Base-by-base conservation (phyloP, 257 asterid species). In the Solanum acaule region DNA sequence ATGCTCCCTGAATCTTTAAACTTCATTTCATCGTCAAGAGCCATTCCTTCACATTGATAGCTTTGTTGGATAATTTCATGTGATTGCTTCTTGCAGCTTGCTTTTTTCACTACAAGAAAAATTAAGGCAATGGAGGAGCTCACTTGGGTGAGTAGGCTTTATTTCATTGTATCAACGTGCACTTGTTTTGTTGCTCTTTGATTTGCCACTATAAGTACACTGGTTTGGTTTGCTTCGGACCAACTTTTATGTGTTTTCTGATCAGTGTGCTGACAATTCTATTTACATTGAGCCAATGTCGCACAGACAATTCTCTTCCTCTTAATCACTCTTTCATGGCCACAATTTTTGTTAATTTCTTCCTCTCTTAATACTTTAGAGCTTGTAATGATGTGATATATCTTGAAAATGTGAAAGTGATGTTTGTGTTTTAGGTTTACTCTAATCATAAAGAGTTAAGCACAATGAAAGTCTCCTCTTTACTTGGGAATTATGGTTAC, bases 71-170 rank as follows among this genome's bases (percentile, higher is more conserved):
- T 27, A 23, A 14, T 59, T 52, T 46, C 59, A 81, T 87, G 84
- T 29, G 31, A 88, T 87, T 92, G 68, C 85, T 89, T 84, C 71
- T 88, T 92, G 92, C 95, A 97, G 99, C 93, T 94, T 49, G 99
- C 98, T 13, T 92, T 95, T 89, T 97, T 97, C 94, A 95, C 98
- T 35, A 90, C 98, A 86, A 94, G 98, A 91, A 91, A 94, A 79
- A 94, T 95, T 85, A 91, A 92, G 85, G 99, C 98, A 46, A 92
- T 92, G 98, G 99, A 97, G 92, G 99, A 97, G 92, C 98, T 97
- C 85, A 97, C 98, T 85, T 95, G 98, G 99, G 99, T 96, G 90
- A 88, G 95, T 92, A 70, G 33, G 46, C 86, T 84, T 12, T n/a
- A 10, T 87, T 15, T 44, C 63, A 52, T 83, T 42, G 71, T 34